These are phyloP conservation scores for Lipomyces orientalis DNA, from an alignment of 805 yeast genomes.

Conservation along the genomic window DNA sequence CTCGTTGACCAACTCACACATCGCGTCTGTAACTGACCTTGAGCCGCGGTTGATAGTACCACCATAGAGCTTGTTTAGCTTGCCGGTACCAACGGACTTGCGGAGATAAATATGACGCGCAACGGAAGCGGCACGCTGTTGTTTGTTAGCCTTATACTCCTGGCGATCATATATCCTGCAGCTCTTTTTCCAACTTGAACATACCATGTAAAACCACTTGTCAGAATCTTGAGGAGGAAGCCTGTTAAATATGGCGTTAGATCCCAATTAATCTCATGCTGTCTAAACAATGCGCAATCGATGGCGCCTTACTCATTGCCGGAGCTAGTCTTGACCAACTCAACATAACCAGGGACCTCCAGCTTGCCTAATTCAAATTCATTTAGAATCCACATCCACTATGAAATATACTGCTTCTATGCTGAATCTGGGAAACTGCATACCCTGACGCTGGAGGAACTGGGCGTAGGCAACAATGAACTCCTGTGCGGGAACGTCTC, in stretches of 20 bases:
- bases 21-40: slow-evolving; percentile 50
- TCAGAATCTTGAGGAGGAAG: slow-evolving; percentile 99
- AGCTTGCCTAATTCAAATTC: slow-evolving; percentile 60
- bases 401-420: neutral
- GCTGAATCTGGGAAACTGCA: slow-evolving; percentile 6
- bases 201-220: slow-evolving; percentile 88
- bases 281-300: neutral
- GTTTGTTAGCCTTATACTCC: neutral
- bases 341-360: slow-evolving; percentile 99
- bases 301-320: slow-evolving; percentile 71
- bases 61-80: slow-evolving; percentile 98
- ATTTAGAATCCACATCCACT: neutral
- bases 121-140: slow-evolving; percentile 97
- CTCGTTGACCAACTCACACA: neutral
- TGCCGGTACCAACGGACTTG: slow-evolving; percentile 99
- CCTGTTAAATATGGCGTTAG: slow-evolving; percentile 23
- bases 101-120: slow-evolving; percentile 99
- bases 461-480: slow-evolving; percentile 99
- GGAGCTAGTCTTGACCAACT: slow-evolving; percentile 97
- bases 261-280: neutral
- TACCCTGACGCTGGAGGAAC: slow-evolving; percentile 99
- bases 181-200: slow-evolving; percentile 6
- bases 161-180: neutral
- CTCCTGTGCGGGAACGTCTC: slow-evolving; percentile 99
- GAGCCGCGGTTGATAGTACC: slow-evolving; percentile 99